Evolutionary conservation across 306 rosid species (phyloP), one percentile per base, ranked within the genome.

Genomic region (Boehmeria nivea): DNA sequence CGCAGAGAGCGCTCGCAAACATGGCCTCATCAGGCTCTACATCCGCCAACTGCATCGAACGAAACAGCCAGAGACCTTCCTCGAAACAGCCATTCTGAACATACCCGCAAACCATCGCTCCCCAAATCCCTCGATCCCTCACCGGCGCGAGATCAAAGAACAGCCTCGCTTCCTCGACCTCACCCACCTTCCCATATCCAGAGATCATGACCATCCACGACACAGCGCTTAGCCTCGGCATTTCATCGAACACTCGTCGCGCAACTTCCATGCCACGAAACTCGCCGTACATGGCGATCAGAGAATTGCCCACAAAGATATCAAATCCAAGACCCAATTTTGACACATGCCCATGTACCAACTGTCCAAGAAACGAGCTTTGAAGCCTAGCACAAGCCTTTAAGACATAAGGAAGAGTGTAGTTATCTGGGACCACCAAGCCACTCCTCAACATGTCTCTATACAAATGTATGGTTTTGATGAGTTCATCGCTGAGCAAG

Each of bases 71-170:
- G 38, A 88, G 81, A 12, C 84, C 82, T 66, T 88, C 96, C 64
- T 78, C 84, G 51, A 88, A 88, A 58, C 88, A 88, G 76, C 65
- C 66, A 43, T 83, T 79, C 24, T 77, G 85, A 46, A 85, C 82
- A 67, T 83, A 86, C 52, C 94, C 89, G 48, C 88, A 89, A 58
- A 86, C 75, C 95, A 89, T 86, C 16, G 95, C 95, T 53, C 97
- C 88, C 86, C 97, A 88, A 42, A 81, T 56, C n/a, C 84, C 84
- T 68, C 31, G 77, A 76, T 84, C 94, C 52, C 78, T 82, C 77
- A 67, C 81, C 20, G 75, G 72, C 6, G 88, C 81, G 65, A 75
- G 79, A 54, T 84, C 88, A 72, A 88, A 88, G 77, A 82, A 82
- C 59, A 81, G 47, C 49, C 91, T 74, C 4, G 86, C 88, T 0